phyloP scores from a whole-genome alignment of 2,329 filamentous ascomycete genomes.

The Hortaea werneckii region DNA sequence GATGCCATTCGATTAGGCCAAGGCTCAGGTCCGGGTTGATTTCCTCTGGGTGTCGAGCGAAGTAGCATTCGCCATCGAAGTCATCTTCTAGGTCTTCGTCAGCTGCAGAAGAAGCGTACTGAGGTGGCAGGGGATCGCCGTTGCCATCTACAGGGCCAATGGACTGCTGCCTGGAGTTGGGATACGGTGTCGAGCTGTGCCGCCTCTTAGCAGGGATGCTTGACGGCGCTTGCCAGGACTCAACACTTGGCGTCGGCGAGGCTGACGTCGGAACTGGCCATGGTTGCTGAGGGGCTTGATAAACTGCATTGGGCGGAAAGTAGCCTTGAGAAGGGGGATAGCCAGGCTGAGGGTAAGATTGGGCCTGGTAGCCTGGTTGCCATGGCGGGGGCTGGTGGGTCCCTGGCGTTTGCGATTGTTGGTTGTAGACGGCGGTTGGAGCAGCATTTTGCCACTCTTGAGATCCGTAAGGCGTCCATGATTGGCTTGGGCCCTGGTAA shows the following conservation, averaged over 20 bases:
- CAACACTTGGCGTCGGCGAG: not conserved
- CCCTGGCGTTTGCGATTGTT: conserved; percentile 8
- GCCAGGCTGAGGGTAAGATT: conserved; percentile 7
- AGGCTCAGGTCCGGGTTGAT: conserved; percentile 36
- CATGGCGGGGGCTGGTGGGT: conserved; percentile 9
- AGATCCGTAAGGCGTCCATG: conserved; percentile 9
- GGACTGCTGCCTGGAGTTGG: not conserved
- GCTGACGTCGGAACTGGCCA: conserved; percentile 5
- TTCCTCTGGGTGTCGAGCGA: conserved; percentile 34
- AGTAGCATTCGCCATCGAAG: conserved; percentile 35
- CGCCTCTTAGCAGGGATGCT: conserved; percentile 3
- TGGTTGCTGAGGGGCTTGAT: not conserved
- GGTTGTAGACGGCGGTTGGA: conserved; percentile 6
- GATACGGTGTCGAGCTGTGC: conserved; percentile 12
- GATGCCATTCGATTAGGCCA: conserved; percentile 35
- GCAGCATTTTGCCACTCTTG: conserved; percentile 11
- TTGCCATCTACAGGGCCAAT: conserved; percentile 16
- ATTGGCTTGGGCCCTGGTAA: conserved; percentile 25
- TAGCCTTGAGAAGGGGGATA: conserved; percentile 12
- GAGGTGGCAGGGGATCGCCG: conserved; percentile 17
- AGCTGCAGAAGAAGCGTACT: conserved; percentile 3
- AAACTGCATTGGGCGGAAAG: conserved; percentile 3
- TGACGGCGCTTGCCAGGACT: conserved; percentile 12
- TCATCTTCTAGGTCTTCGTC: conserved; percentile 29
- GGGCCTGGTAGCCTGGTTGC: conserved; percentile 13